These are phyloP conservation scores for Neohortaea acidophila DNA, from an alignment of 495 filamentous ascomycete species.

Conservation along the genomic window DNA sequence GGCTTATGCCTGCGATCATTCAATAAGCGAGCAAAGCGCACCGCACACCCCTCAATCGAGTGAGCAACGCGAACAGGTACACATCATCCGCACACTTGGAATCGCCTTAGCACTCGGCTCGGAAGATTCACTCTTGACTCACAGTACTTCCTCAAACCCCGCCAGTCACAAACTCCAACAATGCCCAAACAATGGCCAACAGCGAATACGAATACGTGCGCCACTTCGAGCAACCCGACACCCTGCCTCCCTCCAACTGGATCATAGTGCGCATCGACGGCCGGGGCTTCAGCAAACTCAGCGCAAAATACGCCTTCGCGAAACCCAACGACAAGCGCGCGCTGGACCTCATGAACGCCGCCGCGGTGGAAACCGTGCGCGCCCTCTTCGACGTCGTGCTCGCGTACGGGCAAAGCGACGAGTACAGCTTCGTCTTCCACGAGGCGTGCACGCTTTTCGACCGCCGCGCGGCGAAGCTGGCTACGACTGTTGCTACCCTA, in stretches of 20 bases:
- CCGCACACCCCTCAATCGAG: too few species aligned
- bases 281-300: conserved; percentile 76
- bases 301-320: conserved; percentile 56
- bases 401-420: conserved; percentile 86
- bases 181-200: conserved; percentile 14
- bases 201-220: conserved; percentile 84
- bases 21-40: too few species aligned
- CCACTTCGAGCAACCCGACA: conserved; percentile 66
- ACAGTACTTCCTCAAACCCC: too few species aligned
- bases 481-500: conserved; percentile 75
- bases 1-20: too few species aligned
- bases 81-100: too few species aligned
- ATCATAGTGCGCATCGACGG: conserved; percentile 88
- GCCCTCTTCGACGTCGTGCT: conserved; percentile 74
- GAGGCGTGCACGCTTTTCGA: conserved; percentile 71
- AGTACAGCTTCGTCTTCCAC: conserved; percentile 84
- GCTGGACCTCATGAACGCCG: conserved; percentile 86
- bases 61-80: too few species aligned
- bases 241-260: conserved; percentile 78
- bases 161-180: too few species aligned
- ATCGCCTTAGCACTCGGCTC: too few species aligned
- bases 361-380: conserved; percentile 64
- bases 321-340: conserved; percentile 88
- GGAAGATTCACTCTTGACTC: too few species aligned
- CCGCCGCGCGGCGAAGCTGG: conserved; percentile 69